A percentile compares a stretch with the other conserved stretches of the same genome.
phyloP scores from a whole-genome alignment of 2,329 filamentous ascomycete species.

The Aspergillus latus region DNA sequence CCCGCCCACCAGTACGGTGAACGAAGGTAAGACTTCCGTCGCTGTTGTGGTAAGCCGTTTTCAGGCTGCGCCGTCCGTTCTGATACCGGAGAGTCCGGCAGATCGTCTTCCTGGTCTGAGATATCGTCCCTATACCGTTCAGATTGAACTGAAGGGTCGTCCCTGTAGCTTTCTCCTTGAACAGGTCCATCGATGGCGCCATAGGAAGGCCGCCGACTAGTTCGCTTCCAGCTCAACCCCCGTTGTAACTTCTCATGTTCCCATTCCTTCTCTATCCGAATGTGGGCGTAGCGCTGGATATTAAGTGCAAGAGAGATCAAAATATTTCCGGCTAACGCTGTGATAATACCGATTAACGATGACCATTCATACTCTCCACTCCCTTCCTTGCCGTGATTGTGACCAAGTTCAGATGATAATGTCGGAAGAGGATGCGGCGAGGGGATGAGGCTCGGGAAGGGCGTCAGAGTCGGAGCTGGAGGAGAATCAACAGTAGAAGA shows the following conservation, averaged over 20 bases:
- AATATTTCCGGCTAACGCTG: constrained; percentile 87
- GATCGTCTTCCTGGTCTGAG: constrained; percentile 42
- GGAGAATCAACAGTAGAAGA: constrained; percentile 20
- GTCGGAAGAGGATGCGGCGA: constrained; percentile 20
- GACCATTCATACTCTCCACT: constrained; percentile 63
- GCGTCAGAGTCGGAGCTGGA: constrained; percentile 26
- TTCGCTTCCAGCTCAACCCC: constrained; percentile 54
- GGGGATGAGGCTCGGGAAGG: constrained; percentile 18
- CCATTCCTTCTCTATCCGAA: constrained; percentile 72
- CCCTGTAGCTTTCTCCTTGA: constrained; percentile 18
- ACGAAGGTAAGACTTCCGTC: constrained; percentile 73
- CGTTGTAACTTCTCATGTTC: constrained; percentile 58
- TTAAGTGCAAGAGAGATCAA: constrained; percentile 95
- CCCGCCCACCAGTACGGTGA: constrained; percentile 97
- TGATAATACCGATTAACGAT: constrained; percentile 89
- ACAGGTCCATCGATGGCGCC: constrained; percentile 40
- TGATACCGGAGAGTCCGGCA: constrained; percentile 38
- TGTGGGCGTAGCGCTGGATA: constrained; percentile 93
- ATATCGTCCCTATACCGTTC: constrained; percentile 27
- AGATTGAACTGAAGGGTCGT: constrained; percentile 23
- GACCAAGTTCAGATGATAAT: constrained; percentile 17
- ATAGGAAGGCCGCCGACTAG: constrained; percentile 39
- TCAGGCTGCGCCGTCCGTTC: constrained; percentile 42
- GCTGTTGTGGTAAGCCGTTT: constrained; percentile 40
- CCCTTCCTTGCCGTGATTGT: constrained; percentile 23